phyloP scores from a whole-genome alignment of 345 rosid genomes.

The Bretschneidera sinensis region DNA sequence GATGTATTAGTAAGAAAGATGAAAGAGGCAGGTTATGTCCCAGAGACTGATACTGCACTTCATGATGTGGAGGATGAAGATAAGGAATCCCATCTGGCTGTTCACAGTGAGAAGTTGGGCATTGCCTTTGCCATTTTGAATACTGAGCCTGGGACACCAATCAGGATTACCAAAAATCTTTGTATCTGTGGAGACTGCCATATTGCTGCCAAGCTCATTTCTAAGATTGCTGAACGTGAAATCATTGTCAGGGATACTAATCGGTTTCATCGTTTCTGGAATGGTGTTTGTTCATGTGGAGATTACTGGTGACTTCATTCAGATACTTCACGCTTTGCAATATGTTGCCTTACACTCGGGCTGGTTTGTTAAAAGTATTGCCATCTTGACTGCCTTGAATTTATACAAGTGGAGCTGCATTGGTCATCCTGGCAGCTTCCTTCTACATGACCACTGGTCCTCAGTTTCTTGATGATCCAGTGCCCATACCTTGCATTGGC shows the following conservation, averaged over 20 bases:
- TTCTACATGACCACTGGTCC: too few relatives aligned
- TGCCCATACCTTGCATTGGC: too few relatives aligned
- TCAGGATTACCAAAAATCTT: slow-evolving; percentile 72
- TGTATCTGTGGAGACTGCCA: slow-evolving; percentile 76
- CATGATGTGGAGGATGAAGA: slow-evolving; percentile 85
- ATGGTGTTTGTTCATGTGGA: slow-evolving; percentile 65
- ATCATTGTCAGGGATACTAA: slow-evolving; percentile 59
- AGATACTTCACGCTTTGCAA: not conserved
- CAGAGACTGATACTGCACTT: slow-evolving; percentile 59
- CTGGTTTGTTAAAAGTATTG: not conserved
- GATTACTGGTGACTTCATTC: slow-evolving; percentile 51
- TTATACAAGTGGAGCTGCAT: not conserved
- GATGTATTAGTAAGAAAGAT: slow-evolving; percentile 54
- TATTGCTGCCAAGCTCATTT: slow-evolving; percentile 63
- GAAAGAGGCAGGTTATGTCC: slow-evolving; percentile 62
- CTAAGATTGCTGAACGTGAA: slow-evolving; percentile 52
- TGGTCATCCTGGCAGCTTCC: too few relatives aligned
- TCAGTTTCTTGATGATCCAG: too few relatives aligned
- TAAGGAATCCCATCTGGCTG: slow-evolving; percentile 64
- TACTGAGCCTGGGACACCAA: slow-evolving; percentile 32
- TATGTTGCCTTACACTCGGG: not conserved
- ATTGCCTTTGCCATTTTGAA: slow-evolving; percentile 64
- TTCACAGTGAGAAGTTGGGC: slow-evolving; percentile 78
- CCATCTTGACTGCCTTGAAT: not conserved
- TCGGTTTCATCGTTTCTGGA: slow-evolving; percentile 57